These are phyloP conservation scores for Hymenoscyphus albidus DNA, from an alignment of 2,329 filamentous ascomycete genomes.

Conservation along the genomic window DNA sequence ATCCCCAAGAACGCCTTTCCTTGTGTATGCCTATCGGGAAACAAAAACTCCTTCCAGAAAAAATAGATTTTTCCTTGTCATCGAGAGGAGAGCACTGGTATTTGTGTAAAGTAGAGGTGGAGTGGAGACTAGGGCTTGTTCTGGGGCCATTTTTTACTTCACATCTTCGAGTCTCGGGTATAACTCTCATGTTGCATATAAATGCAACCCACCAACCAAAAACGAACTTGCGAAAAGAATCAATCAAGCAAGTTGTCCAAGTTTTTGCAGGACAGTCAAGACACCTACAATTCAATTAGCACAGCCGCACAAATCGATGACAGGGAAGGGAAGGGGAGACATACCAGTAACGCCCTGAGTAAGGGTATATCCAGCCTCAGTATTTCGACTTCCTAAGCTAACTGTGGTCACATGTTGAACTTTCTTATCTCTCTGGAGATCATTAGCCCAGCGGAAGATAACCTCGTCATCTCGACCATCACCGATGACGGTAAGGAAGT, in stretches of 20 bases:
- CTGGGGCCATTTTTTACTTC: too few species aligned
- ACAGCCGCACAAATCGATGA: background rate
- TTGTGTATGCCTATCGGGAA: too few species aligned
- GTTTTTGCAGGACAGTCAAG: slow-evolving; percentile 49
- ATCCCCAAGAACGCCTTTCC: too few species aligned
- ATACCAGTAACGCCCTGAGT: slow-evolving; percentile 89
- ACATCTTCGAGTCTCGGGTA: too few species aligned
- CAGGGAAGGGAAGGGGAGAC: background rate
- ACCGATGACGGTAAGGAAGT: slow-evolving; percentile 86
- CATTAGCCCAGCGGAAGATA: slow-evolving; percentile 92
- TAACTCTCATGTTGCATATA: too few species aligned
- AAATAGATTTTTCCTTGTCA: too few species aligned
- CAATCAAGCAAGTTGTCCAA: slow-evolving; percentile 36
- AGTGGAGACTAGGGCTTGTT: too few species aligned
- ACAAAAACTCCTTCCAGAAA: too few species aligned
- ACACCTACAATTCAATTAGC: slow-evolving; percentile 38
- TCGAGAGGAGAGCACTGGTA: too few species aligned
- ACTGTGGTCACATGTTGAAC: slow-evolving; percentile 76
- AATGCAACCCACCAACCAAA: background rate
- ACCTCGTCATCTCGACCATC: slow-evolving; percentile 92
- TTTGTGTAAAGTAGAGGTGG: too few species aligned
- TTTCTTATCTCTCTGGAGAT: slow-evolving; percentile 54
- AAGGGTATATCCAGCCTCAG: slow-evolving; percentile 78
- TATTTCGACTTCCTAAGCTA: slow-evolving; percentile 81
- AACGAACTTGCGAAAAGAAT: background rate